Evolutionary conservation across 352 stramenopile species (phyloP), one percentile per base, ranked within the genome.

Genomic region (Phytophthora colocasiae): DNA sequence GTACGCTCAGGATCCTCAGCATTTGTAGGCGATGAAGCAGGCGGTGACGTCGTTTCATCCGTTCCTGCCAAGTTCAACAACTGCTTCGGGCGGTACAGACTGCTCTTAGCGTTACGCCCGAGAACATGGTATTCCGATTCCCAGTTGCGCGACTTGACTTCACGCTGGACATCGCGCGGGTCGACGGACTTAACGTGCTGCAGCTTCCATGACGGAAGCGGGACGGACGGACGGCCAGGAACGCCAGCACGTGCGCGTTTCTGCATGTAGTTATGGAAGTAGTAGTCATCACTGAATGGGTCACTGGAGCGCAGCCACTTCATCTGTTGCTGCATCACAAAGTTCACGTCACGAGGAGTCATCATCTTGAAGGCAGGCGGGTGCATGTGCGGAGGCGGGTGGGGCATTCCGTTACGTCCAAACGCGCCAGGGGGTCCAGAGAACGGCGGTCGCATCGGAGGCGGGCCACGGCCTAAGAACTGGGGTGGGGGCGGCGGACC

Each of bases 211-310:
- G 85, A 94, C 39, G 85, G 87, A 40, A 94, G 66, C 27, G 85
- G 87, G 1, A 85, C 68, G 1, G 74, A 73, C 4, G 71, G 60
- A 26, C 75, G 62, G 17, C 78, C 78, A 26, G 69, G 52, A 11
- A 61, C 63, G 4, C 58, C 72, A 32, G 43, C 50, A 12, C 84
- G 81, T 36, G 77, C 70, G 12, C 85, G 82, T 71, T 96, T 96
- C 71, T 92, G 82, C 70, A 86, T 72, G 40, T 83, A 91, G 60
- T 94, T 94, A 70, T 94, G 83, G 59, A 92, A 96, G 55, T 94
- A 96, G 61, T 96, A 94, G 69, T 96, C 87, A 61, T 96, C 87
- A 64, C 85, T 96, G 69, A 94, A 96, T 48, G 87, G 87, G 47
- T 96, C 87, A 58, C 85, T 93, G n/a, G 77, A 87, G 22, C 86